These are phyloP conservation scores for Talaromyces funiculosus DNA, from an alignment of 2,329 filamentous ascomycete genomes.

Conservation along the genomic window DNA sequence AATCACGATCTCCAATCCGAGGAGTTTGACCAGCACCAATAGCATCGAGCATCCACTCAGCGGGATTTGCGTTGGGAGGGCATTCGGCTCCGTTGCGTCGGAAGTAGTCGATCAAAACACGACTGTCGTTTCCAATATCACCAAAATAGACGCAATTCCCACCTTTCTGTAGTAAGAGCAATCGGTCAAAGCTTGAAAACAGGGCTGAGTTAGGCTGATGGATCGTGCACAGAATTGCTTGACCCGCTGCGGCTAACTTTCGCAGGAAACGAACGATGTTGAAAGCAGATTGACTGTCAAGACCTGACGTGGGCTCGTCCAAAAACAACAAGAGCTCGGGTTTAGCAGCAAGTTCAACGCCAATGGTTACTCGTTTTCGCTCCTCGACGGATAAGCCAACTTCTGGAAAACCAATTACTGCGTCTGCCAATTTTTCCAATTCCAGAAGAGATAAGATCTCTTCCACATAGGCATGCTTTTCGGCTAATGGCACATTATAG, in stretches of 20 bases:
- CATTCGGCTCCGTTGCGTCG: constrained; percentile 48
- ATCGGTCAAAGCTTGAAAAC: constrained; percentile 54
- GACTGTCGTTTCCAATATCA: constrained; percentile 47
- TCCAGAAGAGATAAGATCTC: constrained; percentile 60
- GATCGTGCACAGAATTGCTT: constrained; percentile 57
- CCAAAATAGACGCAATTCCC: constrained; percentile 53
- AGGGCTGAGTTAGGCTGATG: constrained; percentile 55
- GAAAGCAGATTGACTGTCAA: constrained; percentile 54
- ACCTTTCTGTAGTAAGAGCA: constrained; percentile 50
- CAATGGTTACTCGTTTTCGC: constrained; percentile 37
- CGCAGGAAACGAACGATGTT: constrained; percentile 56
- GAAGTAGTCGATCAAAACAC: constrained; percentile 49
- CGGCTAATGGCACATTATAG: constrained; percentile 50
- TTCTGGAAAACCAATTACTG: constrained; percentile 58
- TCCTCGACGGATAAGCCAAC: constrained; percentile 54
- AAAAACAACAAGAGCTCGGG: constrained; percentile 57
- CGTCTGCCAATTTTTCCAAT: constrained; percentile 61
- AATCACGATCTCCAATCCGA: constrained; percentile 68
- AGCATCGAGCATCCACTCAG: constrained; percentile 50
- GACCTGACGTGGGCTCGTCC: constrained; percentile 57
- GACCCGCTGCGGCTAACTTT: constrained; percentile 54
- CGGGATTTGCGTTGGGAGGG: constrained; percentile 47
- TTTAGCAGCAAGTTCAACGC: constrained; percentile 34
- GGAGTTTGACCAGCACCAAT: constrained; percentile 69
- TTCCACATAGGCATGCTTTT: constrained; percentile 63